Base-by-base conservation (phyloP, 176 grass and related monocot species). In the Carex scoparia region DNA sequence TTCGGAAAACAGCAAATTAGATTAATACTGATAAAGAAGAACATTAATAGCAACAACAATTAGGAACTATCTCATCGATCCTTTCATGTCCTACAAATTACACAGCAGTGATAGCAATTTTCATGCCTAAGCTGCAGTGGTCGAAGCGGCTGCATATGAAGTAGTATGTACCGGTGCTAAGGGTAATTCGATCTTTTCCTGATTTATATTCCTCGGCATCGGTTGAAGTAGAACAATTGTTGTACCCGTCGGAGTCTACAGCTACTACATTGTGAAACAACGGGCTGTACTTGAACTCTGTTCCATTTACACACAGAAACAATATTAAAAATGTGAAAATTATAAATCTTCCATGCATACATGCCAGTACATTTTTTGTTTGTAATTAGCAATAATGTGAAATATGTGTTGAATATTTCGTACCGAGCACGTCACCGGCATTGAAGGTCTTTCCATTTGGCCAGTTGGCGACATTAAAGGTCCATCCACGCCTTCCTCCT, bases 391-490 rank as follows among this genome's bases (percentile, higher is more conserved):
- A 70, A 13, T 31, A 28, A 54, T 28, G 46, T 51, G 40, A 13
- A 77, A 55, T 5, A 12, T 64, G 19, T 46, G 79, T 65, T 81
- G 32, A 81, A 59, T 61, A 33, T 62, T 85, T 15, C 27, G 4
- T 92, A 92, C 91, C 91, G 54, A 93, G 86, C 16, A 86, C 28
- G 81, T 94, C 91, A 16, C 91, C 85, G 75, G 89, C 88, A 80
- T 72, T 79, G 89, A 94, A 94, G 42, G 88, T 87, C 91, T 91
- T 94, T 18, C 91, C 91, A 83, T 80, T 91, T 81, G 91, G 84
- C 91, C 91, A 94, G 66, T 86, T 72, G 1, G 42, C 54, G 77
- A 80, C 88, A 69, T 85, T 68, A 66, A 94, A 79, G 23, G 89
- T 88, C 91, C 91, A 93, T 85, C 89, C 81, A 35, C 19, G 10